These are phyloP conservation scores for Cystobasidium pallidum DNA, from an alignment of 1,284 basidiomycete species.

Conservation along the genomic window DNA sequence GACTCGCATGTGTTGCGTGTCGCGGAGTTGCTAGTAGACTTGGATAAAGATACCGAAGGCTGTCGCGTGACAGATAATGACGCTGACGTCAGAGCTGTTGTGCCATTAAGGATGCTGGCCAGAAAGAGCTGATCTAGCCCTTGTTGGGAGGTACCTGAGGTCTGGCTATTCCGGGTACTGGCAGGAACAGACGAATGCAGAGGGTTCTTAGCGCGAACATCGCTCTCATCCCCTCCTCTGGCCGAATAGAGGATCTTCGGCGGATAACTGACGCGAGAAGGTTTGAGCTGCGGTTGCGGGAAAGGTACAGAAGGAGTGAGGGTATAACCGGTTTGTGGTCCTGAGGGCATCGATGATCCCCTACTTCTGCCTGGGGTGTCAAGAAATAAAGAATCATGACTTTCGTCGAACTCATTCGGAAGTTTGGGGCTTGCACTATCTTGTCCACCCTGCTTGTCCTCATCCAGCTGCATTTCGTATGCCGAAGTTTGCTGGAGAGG, in stretches of 20 bases:
- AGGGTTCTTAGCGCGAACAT: constrained; percentile 13
- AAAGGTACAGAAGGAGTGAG: constrained; percentile 17
- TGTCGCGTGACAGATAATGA: constrained; percentile 7
- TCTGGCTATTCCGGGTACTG: not conserved
- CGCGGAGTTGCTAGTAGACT: constrained; percentile 4
- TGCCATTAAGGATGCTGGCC: constrained; percentile 38
- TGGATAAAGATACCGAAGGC: constrained; percentile 15
- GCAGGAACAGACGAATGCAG: constrained; percentile 41
- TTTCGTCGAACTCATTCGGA: not conserved
- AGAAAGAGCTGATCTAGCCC: constrained; percentile 36
- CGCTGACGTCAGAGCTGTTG: constrained; percentile 1
- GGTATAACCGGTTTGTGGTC: not conserved
- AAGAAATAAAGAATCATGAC: constrained; percentile 27
- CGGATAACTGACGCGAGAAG: constrained; percentile 37
- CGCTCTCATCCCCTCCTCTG: not conserved
- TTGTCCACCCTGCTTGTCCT: constrained; percentile 1
- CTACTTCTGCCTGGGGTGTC: constrained; percentile 27
- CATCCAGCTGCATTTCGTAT: not conserved
- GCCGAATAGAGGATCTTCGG: constrained; percentile 21
- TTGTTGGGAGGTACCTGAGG: not conserved
- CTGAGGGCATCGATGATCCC: constrained; percentile 37
- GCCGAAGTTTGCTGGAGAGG: not conserved
- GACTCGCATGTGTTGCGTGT: constrained; percentile 4
- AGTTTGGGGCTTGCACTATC: not conserved
- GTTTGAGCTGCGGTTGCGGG: constrained; percentile 31